Conservation (phyloP, 2,329 filamentous ascomycete genomes). For the Thelonectria rubi region DNA sequence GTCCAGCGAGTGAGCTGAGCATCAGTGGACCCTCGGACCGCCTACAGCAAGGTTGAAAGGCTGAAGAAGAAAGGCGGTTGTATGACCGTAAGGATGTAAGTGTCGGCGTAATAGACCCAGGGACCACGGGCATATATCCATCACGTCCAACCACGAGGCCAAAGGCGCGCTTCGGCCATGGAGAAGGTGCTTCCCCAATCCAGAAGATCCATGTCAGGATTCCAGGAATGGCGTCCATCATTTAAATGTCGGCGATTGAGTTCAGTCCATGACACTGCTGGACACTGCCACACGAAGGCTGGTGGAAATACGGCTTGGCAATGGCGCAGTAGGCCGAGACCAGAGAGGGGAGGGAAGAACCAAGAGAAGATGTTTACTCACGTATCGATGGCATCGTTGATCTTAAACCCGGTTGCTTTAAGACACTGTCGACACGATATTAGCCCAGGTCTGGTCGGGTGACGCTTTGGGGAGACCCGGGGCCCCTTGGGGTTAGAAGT, state of each 20-base stretch:
- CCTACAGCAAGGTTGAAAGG: conserved; percentile 15
- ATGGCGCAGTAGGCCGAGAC: conserved; percentile 12
- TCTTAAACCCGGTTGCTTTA: conserved; percentile 58
- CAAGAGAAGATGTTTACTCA: conserved; percentile 53
- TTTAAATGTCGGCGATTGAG: conserved; percentile 9
- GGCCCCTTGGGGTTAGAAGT: conserved; percentile 26
- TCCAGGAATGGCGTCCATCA: background rate
- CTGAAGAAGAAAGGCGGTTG: conserved; percentile 13
- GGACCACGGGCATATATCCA: conserved; percentile 3
- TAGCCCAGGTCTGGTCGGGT: conserved; percentile 33
- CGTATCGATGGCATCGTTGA: conserved; percentile 65
- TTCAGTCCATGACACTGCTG: conserved; percentile 13
- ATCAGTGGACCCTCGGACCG: conserved; percentile 46
- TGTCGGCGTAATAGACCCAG: conserved; percentile 9
- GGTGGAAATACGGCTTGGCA: background rate
- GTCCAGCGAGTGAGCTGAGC: conserved; percentile 42
- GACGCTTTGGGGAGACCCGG: conserved; percentile 1
- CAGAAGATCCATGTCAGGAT: conserved; percentile 7
- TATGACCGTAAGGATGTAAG: conserved; percentile 9
- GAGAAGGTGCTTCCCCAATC: background rate
- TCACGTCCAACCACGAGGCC: conserved; percentile 11
- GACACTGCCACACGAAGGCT: conserved; percentile 12
- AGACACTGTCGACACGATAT: conserved; percentile 52
- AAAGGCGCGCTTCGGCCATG: too few species aligned
- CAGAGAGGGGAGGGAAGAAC: conserved; percentile 19